Evolutionary conservation across 2,329 filamentous ascomycete species (phyloP), one percentile per base, ranked within the genome.

Genomic region (Diaporthe vaccinii): DNA sequence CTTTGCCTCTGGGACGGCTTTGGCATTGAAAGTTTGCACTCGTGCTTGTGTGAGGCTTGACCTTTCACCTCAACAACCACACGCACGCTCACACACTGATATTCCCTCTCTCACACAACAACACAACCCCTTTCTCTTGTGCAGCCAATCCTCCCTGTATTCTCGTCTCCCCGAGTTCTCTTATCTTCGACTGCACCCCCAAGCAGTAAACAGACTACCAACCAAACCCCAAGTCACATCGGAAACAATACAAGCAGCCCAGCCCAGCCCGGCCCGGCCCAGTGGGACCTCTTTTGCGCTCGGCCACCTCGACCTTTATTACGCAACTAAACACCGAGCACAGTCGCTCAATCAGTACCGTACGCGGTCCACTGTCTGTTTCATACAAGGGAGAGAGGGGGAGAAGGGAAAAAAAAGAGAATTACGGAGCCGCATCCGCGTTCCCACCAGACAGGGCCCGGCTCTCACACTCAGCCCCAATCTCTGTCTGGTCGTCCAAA

Each of bases 1-100:
- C 65, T 69, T 69, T 55, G 65, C 49, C 65, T 69, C 65, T 69
- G 34, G 65, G 49, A 69, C 65, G 65, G 65, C 31, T 39, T 20
- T 69, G 65, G 46, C 46, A 69, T 51, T 69, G 65, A 69, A 55
- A 69, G 46, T 68, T 68, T 68, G 62, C 62, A n/a, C 62, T 39
- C 49, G 4, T 41, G 46, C 65, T 55, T 25, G 46, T 69, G n/a
- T 41, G 34, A 69, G 49, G 65, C 65, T 53, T 69, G 51, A 41
- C 65, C 62, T 55, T 69, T 69, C 34, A 55, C 34, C 49, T 41
- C 49, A 53, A 69, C 65, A 55, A n/a, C 65, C 65, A 68, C 46
- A 36, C 61, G 10, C 46, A 14, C 59, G 17, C 39, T 20, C 49
- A 14, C 65, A 28, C 22, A n/a, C 65, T 15, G 28, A 67, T 49